Base-by-base conservation (phyloP, 176 grass and related monocot species). In the Hsuehochloa calcarea region DNA sequence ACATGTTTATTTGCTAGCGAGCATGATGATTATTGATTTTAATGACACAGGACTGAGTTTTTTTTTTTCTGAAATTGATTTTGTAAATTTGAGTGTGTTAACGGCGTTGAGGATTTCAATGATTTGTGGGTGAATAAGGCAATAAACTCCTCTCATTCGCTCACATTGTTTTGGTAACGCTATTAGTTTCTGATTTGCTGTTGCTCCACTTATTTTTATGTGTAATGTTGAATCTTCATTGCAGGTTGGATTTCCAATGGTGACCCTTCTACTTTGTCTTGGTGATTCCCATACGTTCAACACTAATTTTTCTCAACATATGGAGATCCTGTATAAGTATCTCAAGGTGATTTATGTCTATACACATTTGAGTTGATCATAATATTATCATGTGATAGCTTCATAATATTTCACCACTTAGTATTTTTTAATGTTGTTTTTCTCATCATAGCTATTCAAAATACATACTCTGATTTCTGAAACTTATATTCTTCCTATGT, bases 201-300 rank as follows among this genome's bases (percentile, higher is more conserved):
- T 65, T 84, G 58, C n/a, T 52, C 5, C 29, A 52, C 47, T 20
- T 64, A 26, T 76, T 75, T 72, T 82, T 35, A 78, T 79, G 37
- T 78, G 14, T 16, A 59, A 50, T 61, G 39, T 68, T 72, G 37
- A 82, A 78, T 65, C 65, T 87, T 51, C 55, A 66, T 60, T 84
- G 60, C 80, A 98, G 96, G 96, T 95, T 84, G 96, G 93, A 66
- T 95, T 98, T 84, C 96, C 96, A 59, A 83, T 98, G 81, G 93
- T 92, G 65, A 95, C 91, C 26, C 93, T 98, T 85, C 84, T 98
- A 70, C 93, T 98, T 68, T 98, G 93, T 89, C 88, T 95, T 31
- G 96, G 96, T 35, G 96, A 98, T 91, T 87, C 93, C 46, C 86
- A 90, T 64, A 84, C 73, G 45, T 98, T 98, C 74, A 98, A 95